A percentile compares a stretch with the other conserved stretches of the same genome.
Conservation (phyloP, 1,284 basidiomycete species). For the Ganoderma leucocontextum region DNA sequence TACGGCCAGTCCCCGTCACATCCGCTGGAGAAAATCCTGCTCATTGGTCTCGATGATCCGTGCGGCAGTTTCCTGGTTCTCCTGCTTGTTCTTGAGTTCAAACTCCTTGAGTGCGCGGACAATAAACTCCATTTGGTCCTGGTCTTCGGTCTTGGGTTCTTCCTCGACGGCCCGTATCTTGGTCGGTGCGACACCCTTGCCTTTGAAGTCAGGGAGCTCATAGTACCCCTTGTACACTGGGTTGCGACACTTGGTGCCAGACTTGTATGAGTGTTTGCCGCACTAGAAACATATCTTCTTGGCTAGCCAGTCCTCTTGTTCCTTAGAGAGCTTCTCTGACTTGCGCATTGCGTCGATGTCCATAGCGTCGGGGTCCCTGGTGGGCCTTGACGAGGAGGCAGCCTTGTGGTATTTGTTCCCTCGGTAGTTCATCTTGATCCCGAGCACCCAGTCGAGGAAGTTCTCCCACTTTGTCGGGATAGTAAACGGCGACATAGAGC, state of each 20-base stretch:
- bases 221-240: background rate
- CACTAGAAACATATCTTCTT: background rate
- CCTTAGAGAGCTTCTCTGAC: background rate
- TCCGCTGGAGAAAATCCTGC: no score
- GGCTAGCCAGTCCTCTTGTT: background rate
- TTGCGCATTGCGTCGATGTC: background rate
- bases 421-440: no score
- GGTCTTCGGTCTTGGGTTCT: background rate
- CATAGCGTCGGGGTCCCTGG: background rate
- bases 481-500: no score
- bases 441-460: no score
- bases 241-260: background rate
- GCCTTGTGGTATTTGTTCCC: no score
- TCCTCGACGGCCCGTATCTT: conserved; percentile 45
- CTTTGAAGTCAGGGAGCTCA: background rate
- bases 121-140: no score
- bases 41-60: no score
- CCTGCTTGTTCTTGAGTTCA: background rate
- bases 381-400: no score
- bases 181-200: conserved; percentile 44
- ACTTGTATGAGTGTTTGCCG: background rate
- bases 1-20: conserved; percentile 38
- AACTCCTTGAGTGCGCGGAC: background rate
- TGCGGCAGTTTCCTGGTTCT: background rate
- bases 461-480: no score